A percentile compares a stretch with the other conserved stretches of the same genome.
Evolutionary conservation across 768 basidiomycete species (phyloP).

Genomic region (Tulasnella sp.): DNA sequence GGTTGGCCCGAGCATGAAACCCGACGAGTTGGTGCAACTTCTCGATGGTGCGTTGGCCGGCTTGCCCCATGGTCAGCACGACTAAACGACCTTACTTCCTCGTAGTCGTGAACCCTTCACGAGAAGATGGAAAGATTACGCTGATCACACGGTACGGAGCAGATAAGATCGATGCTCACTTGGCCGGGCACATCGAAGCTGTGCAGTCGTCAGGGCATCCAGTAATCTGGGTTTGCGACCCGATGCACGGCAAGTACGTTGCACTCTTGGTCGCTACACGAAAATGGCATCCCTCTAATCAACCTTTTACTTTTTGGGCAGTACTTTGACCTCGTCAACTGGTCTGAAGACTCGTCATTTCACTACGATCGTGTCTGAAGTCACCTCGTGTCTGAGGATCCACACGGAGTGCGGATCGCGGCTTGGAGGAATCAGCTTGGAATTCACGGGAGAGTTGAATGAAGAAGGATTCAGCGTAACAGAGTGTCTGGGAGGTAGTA

Average conservation of each 20-base stretch:
- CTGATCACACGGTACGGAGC: constrained; percentile 94
- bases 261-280: too few species aligned
- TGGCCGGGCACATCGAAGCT: constrained; percentile 74
- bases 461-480: constrained; percentile 93
- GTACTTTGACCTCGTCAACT: constrained; percentile 73
- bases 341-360: constrained; percentile 91
- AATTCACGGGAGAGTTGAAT: constrained; percentile 88
- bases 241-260: constrained; percentile 96
- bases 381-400: constrained; percentile 75
- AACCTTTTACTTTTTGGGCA: constrained; percentile 36
- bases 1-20: constrained; percentile 82
- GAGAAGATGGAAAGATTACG: constrained; percentile 77
- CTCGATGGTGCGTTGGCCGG: constrained; percentile 54
- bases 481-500: constrained; percentile 93
- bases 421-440: constrained; percentile 78
- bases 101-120: constrained; percentile 75
- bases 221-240: constrained; percentile 93
- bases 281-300: too few species aligned
- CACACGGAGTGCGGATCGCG: constrained; percentile 70
- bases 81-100: neutral
- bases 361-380: constrained; percentile 80
- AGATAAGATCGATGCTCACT: constrained; percentile 69
- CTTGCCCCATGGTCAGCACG: neutral
- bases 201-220: constrained; percentile 79
- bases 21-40: constrained; percentile 69